A percentile compares a stretch with the other conserved stretches of the same genome.
Evolutionary conservation across 768 basidiomycete genomes (phyloP).

Genomic region (Suillus luteus): DNA sequence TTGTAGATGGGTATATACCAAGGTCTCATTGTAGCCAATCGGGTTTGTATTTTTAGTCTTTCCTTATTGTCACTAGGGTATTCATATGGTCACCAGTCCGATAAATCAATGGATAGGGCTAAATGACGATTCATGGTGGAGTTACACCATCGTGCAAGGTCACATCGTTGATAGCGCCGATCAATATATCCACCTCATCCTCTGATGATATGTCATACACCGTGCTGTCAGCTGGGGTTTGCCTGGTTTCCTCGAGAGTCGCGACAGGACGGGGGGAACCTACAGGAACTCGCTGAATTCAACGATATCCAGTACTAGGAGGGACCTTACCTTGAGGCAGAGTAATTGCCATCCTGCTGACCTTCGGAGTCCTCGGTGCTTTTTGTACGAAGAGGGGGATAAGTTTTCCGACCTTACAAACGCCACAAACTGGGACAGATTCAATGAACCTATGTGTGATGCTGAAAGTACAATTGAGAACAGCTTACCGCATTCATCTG

Average conservation of each 20-base stretch:
- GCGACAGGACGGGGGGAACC: constrained; percentile 20
- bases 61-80: constrained; percentile 1
- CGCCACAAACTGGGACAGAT: constrained; percentile 57
- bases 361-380: constrained; percentile 36
- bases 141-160: background rate
- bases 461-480: background rate
- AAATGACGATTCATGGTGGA: background rate
- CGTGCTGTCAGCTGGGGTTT: background rate
- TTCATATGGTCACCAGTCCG: background rate
- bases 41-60: constrained; percentile 5
- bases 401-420: constrained; percentile 61
- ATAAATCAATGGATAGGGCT: background rate
- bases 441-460: background rate
- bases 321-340: constrained; percentile 45
- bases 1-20: background rate
- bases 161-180: constrained; percentile 16
- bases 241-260: background rate
- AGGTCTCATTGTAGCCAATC: background rate
- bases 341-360: constrained; percentile 45
- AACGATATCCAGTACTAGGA: background rate
- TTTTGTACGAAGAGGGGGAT: constrained; percentile 55
- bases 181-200: constrained; percentile 18
- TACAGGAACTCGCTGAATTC: constrained; percentile 5
- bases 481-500: constrained; percentile 61
- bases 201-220: constrained; percentile 9